These are phyloP conservation scores for Calonectria hawksworthii DNA, from an alignment of 2,329 filamentous ascomycete genomes.

Conservation along the genomic window DNA sequence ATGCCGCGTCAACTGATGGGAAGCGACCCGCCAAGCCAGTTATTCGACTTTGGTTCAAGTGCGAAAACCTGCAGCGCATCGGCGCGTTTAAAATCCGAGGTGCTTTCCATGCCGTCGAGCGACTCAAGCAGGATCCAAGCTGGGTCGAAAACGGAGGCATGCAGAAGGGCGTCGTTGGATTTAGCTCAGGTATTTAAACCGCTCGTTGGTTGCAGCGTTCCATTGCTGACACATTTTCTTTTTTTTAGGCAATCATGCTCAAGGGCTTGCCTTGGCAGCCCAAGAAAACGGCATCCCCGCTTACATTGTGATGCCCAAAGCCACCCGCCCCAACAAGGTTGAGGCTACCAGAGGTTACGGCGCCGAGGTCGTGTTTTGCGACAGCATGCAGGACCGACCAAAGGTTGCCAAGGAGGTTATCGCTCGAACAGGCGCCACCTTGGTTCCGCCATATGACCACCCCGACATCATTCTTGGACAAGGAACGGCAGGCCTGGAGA, in stretches of 20 bases:
- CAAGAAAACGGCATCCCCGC: constrained; percentile 80
- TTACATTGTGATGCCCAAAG: constrained; percentile 91
- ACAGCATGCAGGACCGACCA: constrained; percentile 83
- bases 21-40: constrained; percentile 74
- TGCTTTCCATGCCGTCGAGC: constrained; percentile 86
- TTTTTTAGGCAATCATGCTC: constrained; percentile 84
- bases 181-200: constrained; percentile 61
- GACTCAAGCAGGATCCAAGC: constrained; percentile 58
- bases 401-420: constrained; percentile 81
- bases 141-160: background rate
- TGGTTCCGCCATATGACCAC: constrained; percentile 94
- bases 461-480: constrained; percentile 92
- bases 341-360: constrained; percentile 75
- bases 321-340: constrained; percentile 86
- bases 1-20: constrained; percentile 63
- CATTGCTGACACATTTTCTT: background rate
- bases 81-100: constrained; percentile 95
- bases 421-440: constrained; percentile 77
- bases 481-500: constrained; percentile 69
- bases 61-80: constrained; percentile 91
- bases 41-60: constrained; percentile 89
- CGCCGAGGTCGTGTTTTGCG: constrained; percentile 79
- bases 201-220: constrained; percentile 70
- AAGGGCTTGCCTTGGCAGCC: constrained; percentile 90
- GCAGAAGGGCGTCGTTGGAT: background rate